Base-by-base conservation (phyloP, 2,329 filamentous ascomycete genomes). In the Epichloe coenophiala region DNA sequence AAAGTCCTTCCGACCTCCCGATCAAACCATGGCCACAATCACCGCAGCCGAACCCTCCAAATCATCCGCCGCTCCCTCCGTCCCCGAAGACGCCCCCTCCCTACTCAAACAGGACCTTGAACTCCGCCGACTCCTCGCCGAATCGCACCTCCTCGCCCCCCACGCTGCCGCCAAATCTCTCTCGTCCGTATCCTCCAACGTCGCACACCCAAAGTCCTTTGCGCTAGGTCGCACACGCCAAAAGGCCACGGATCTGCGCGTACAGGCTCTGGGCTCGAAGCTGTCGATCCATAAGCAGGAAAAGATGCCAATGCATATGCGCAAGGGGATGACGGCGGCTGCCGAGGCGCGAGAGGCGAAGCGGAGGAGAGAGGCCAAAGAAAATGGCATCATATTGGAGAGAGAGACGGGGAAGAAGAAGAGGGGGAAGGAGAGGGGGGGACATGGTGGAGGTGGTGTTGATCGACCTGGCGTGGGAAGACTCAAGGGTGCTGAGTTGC, bases 51-150 rank as follows among this genome's bases (percentile, higher is more conserved):
- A 23, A 27, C 5, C 41, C 31, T 48, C 51, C 56, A 55, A 21
- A 61, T 53, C 45, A 63, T 41, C 51, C 60, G 31, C 57, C 60
- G 31, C 57, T 33, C 17, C 65, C 27, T 56, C 61, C 64, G 56
- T 68, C 48, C 66, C 75, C 53, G 79, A 84, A 61, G 78, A 84
- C 61, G 76, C 76, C 48, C 74, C 74, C 55, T 77, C 77, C 11
- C 85, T 95, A 54, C 76, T 97, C 17, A 89, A 90, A 64, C 90
- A 96, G 66, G 93, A 97, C 65, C 81, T 95, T 49, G 90, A 88
- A 39, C 81, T 98, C 13, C 91, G 96, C 65, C 84, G 89, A 45
- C 81, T 98, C 40, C 80, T 98, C 52, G 78, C 84, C 58, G 93
- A 98, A 73, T 96, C 90, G 0, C 89, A 95, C 68, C 83, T 97